Base-by-base conservation (phyloP, 139 green algal genomes). In the Prasinococcaceae sp. region DNA sequence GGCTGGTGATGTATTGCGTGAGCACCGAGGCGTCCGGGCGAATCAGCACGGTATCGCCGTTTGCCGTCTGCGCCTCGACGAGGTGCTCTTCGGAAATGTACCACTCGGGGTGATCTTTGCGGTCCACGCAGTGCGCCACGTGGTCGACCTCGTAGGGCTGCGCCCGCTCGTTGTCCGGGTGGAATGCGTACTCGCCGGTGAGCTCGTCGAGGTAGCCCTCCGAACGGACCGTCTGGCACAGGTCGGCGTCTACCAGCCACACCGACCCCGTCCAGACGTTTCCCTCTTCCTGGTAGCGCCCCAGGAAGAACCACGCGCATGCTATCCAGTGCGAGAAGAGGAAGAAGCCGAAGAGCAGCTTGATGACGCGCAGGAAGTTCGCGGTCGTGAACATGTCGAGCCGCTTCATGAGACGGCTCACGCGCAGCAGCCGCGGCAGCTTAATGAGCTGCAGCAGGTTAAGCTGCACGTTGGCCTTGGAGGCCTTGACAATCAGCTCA, bases 261-360 rank as follows among this genome's bases (percentile, higher is more conserved):
- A 60, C 51, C 22, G 17, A 22, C 8, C 51, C 51, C 8, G 51
- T 60, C 51, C 51, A 60, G 38, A 48, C 24, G 51, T 60, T 60
- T n/a, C 51, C 51, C 37, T 60, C 51, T 9, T 28, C 51, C 51
- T 60, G 51, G 51, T 38, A 53, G 14, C 51, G n/a, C 16, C 51
- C 51, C 14, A 60, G 26, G 19, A 50, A 60, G 51, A 40, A 60
- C 51, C 51, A 60, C 12, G 25, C 35, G 37, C 51, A 60, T 5
- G 51, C 51, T 10, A 54, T 53, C 51, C 51, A 60, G 51, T 60
- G 51, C 35, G 51, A 27, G 37, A 60, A 48, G 35, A 60, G 51
- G 0, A 25, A 17, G 51, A 60, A 60, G 29, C n/a, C n/a, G 23
- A 30, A 48, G 23, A 60, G 32, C 17, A 60, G 51, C 33, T 60